Conservation (phyloP, 1,139 yeast species). For the Saccharomyces hybrid region DNA sequence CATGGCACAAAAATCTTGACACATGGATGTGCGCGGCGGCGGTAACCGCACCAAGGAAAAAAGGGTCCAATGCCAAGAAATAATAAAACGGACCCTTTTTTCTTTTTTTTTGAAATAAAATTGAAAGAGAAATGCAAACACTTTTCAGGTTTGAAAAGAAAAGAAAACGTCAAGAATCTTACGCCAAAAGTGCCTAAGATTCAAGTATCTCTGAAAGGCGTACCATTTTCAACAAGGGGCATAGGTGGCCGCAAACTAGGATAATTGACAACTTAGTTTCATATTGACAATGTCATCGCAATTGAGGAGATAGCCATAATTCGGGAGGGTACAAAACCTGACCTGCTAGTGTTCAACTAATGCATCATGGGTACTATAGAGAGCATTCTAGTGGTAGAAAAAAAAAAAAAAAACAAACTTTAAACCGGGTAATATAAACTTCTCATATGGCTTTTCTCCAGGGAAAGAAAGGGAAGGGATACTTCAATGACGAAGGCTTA, state of each 20-base stretch:
- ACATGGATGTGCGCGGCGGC: background rate
- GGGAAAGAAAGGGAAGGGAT: background rate
- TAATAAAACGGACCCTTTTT: background rate
- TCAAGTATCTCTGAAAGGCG: background rate
- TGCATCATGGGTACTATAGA: background rate
- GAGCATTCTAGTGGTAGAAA: background rate
- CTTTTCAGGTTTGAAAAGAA: background rate
- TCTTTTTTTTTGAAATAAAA: background rate
- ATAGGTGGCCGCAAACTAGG: background rate
- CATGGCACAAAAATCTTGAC: background rate
- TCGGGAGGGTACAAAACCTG: background rate
- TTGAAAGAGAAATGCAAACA: background rate
- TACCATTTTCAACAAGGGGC: background rate
- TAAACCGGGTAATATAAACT: background rate
- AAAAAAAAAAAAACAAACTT: background rate
- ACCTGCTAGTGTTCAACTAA: background rate
- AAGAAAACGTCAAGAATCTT: background rate
- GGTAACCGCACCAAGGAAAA: background rate
- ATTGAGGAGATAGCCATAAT: background rate
- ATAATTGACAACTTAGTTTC: background rate
- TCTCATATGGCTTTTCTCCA: background rate
- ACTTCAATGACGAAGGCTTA: background rate
- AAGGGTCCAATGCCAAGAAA: background rate
- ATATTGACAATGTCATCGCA: background rate
- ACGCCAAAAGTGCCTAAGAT: background rate